These are phyloP conservation scores for Pyrenophora graminea DNA, from an alignment of 2,329 filamentous ascomycete species.

Conservation along the genomic window DNA sequence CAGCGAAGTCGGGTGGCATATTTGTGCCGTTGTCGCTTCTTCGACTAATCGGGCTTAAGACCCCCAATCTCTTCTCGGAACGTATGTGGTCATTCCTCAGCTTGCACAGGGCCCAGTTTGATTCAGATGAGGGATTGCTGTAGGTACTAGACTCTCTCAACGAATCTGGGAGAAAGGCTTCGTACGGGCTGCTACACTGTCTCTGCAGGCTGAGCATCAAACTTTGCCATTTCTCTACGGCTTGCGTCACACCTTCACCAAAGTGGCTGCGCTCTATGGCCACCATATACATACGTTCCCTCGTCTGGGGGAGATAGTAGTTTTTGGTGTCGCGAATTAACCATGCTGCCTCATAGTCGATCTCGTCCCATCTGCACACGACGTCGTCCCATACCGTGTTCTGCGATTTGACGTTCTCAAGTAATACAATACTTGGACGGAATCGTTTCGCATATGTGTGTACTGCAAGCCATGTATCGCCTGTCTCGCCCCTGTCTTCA, in stretches of 20 bases:
- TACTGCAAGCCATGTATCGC: conserved; percentile 67
- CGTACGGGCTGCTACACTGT: conserved; percentile 64
- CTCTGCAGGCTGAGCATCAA: conserved; percentile 57
- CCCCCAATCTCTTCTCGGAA: conserved; percentile 55
- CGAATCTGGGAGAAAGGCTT: conserved; percentile 62
- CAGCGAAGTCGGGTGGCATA: conserved; percentile 59
- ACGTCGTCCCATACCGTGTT: conserved; percentile 63
- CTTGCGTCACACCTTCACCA: conserved; percentile 17
- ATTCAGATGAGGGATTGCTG: conserved; percentile 28
- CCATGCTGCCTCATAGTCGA: conserved; percentile 61
- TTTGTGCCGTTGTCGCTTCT: conserved; percentile 62
- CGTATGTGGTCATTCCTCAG: conserved; percentile 64
- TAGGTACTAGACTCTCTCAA: conserved; percentile 57
- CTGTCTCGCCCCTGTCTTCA: conserved; percentile 64
- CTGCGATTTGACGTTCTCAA: conserved; percentile 68
- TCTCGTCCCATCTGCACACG: conserved; percentile 49
- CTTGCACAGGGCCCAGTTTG: conserved; percentile 62
- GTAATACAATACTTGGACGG: conserved; percentile 65
- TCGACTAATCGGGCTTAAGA: conserved; percentile 61
- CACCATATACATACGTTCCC: conserved; percentile 52
- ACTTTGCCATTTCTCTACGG: conserved; percentile 48
- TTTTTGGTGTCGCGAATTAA: conserved; percentile 68
- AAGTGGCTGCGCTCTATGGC: conserved; percentile 44
- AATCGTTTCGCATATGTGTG: conserved; percentile 59
- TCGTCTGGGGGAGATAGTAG: conserved; percentile 73